These are phyloP conservation scores for Luzula sylvatica DNA, from an alignment of 176 grass and related monocot genomes.

Conservation along the genomic window DNA sequence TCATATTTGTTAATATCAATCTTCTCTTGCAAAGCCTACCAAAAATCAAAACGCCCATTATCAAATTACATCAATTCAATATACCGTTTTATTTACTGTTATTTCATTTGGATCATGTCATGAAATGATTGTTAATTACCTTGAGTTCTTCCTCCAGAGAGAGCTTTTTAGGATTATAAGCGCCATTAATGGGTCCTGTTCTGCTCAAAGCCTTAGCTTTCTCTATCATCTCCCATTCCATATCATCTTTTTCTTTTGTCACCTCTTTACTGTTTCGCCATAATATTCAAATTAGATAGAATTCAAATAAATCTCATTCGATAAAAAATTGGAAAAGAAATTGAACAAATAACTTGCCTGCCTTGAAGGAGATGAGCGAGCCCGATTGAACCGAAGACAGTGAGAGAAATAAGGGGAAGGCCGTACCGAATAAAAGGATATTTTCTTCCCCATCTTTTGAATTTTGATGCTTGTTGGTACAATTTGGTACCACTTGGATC, in stretches of 20 bases:
- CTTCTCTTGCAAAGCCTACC: slow-evolving; percentile 74
- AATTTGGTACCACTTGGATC: slow-evolving; percentile 26
- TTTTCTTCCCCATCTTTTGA: slow-evolving; percentile 60
- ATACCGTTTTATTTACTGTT: neutral
- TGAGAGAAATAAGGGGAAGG: slow-evolving; percentile 75
- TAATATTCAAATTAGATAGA: too few relatives aligned
- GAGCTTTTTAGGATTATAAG: slow-evolving; percentile 71
- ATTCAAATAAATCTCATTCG: too few relatives aligned
- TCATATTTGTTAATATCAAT: slow-evolving; percentile 83
- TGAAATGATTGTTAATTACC: slow-evolving; percentile 20
- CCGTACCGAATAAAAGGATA: slow-evolving; percentile 77
- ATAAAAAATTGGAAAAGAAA: too few relatives aligned
- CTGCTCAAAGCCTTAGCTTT: slow-evolving; percentile 63
- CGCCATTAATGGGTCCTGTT: slow-evolving; percentile 52
- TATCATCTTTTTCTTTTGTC: slow-evolving; percentile 85
- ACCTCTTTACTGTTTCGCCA: slow-evolving; percentile 67
- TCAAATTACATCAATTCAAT: neutral
- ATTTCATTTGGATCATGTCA: too few relatives aligned
- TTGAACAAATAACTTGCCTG: slow-evolving; percentile 29
- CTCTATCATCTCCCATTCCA: slow-evolving; percentile 90
- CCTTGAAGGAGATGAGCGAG: slow-evolving; percentile 85
- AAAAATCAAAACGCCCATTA: neutral
- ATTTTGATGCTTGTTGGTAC: slow-evolving; percentile 38
- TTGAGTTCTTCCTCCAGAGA: slow-evolving; percentile 87
- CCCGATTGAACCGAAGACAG: slow-evolving; percentile 71